A percentile compares a stretch with the other conserved stretches of the same genome.
These are phyloP conservation scores for Dactylellina cionopaga DNA, from an alignment of 2,329 filamentous ascomycete genomes.

Conservation along the genomic window DNA sequence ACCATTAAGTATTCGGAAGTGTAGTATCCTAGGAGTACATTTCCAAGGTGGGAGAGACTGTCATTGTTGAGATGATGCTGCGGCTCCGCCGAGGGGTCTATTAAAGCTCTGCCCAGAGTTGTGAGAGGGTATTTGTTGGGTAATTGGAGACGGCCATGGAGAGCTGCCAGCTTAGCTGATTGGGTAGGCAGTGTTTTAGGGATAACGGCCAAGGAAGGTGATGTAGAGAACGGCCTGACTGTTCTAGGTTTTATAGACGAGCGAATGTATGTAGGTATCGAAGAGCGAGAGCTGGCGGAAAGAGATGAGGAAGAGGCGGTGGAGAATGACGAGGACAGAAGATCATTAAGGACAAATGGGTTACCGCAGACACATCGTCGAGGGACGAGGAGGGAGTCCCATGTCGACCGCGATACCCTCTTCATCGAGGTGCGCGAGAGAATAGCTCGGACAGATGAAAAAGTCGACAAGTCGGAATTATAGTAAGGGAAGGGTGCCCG, in stretches of 20 bases:
- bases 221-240: conserved; percentile 24
- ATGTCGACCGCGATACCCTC: conserved; percentile 49
- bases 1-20: conserved; percentile 86
- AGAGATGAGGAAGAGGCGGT: conserved; percentile 12
- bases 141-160: conserved; percentile 87
- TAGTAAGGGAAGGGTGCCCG: neutral
- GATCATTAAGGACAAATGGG: conserved; percentile 30
- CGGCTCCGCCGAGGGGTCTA: conserved; percentile 84
- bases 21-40: conserved; percentile 86
- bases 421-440: conserved; percentile 40
- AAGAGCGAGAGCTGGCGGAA: conserved; percentile 3
- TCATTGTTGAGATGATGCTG: conserved; percentile 87
- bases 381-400: conserved; percentile 51
- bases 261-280: conserved; percentile 2
- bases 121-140: conserved; percentile 83
- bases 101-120: conserved; percentile 84
- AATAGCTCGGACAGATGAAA: conserved; percentile 7
- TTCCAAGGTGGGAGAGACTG: conserved; percentile 81
- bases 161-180: conserved; percentile 89
- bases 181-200: conserved; percentile 34
- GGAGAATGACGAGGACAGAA: conserved; percentile 38
- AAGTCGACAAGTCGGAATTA: neutral
- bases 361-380: conserved; percentile 50
- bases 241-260: conserved; percentile 14
- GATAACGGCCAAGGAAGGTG: conserved; percentile 28